Base-by-base conservation (phyloP, 2,329 filamentous ascomycete species). In the Phaeosphaeria sp. region DNA sequence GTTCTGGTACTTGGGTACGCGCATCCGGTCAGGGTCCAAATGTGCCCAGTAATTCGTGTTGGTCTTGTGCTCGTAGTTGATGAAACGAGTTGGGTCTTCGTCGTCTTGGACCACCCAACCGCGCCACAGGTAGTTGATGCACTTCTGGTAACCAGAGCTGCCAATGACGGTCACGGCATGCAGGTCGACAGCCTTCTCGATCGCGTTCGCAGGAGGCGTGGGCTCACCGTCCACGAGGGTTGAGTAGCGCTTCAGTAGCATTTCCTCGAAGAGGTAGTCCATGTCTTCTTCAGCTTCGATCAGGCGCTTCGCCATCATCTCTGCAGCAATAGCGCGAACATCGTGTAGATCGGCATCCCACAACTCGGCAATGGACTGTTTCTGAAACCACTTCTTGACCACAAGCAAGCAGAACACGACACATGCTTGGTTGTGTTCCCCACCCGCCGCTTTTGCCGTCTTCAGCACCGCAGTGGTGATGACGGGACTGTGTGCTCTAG, bases 81-180 rank as follows among this genome's bases (percentile, higher is more conserved):
- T 85, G 73, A 99, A 99, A 52, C 88, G 88, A n/a, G 89, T 88
- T 0, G 94, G 90, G 67, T 98, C 93, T 50, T 93, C 85, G 68
- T 97, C 93, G 65, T 97, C 92, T 75, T 99, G 95, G n/a, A 97
- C 89, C 9, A 98, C 83, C 95, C 95, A 99, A 21, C 95, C 95
- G 60, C 88, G 87, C 95, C 95, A 99, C 9, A 99, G 87, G 72
- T 96, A 92, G 61, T 85, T 87, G 70, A 98, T 92, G 73, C 94
- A 98, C 79, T 96, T 97, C 69, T 98, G 95, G 76, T 98, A 99
- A 23, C 95, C 94, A 0, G 92, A 93, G 0, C 91, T 94, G 2
- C 92, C 92, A 61, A 98, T 98, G 48, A 99, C 88, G 15, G 86
- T 84, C 46, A 98, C 82, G 1, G 94, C 92, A 74, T 99, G 95